Conservation (phyloP, 2,329 filamentous ascomycete genomes). For the Graphium sp. region DNA sequence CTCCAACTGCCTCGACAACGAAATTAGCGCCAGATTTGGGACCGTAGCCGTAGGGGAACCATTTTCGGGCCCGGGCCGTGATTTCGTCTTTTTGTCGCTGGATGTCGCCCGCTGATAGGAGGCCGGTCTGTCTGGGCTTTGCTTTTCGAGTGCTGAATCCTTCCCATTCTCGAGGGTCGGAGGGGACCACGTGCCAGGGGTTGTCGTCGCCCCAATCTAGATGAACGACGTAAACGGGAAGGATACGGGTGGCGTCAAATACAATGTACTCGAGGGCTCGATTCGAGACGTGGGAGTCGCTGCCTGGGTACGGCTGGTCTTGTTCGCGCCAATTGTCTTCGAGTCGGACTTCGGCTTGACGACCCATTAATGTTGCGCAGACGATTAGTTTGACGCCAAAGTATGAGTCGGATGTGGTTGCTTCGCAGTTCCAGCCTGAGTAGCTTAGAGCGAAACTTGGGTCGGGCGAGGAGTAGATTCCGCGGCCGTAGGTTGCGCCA, state of each 20-base stretch:
- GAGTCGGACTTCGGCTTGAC: conserved; percentile 12
- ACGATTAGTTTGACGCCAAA: conserved; percentile 23
- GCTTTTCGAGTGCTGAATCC: too few relatives aligned
- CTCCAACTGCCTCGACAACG: conserved; percentile 26
- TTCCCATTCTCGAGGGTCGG: conserved; percentile 6
- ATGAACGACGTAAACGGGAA: conserved; percentile 27
- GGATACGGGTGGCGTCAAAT: conserved; percentile 21
- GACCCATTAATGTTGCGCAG: conserved; percentile 27
- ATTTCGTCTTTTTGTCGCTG: conserved; percentile 18
- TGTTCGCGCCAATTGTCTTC: conserved; percentile 12
- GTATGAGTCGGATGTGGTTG: conserved; percentile 13
- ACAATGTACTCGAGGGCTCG: conserved; percentile 21
- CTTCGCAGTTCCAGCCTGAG: conserved; percentile 11
- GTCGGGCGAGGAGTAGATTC: conserved; percentile 25
- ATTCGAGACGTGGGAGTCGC: conserved; percentile 20
- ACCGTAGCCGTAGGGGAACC: conserved; percentile 27
- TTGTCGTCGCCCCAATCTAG: conserved; percentile 20
- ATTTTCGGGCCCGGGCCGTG: conserved; percentile 23
- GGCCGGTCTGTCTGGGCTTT: neutral
- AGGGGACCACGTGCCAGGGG: conserved; percentile 9
- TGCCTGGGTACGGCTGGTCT: conserved; percentile 10
- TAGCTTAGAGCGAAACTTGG: conserved; percentile 19
- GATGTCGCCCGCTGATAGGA: conserved; percentile 14
- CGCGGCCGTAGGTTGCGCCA: conserved; percentile 20
- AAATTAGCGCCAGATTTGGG: conserved; percentile 21